A percentile compares a stretch with the other conserved stretches of the same genome.
These are phyloP conservation scores for Pleurotus tuoliensis DNA, from an alignment of 768 basidiomycete genomes.

Conservation along the genomic window DNA sequence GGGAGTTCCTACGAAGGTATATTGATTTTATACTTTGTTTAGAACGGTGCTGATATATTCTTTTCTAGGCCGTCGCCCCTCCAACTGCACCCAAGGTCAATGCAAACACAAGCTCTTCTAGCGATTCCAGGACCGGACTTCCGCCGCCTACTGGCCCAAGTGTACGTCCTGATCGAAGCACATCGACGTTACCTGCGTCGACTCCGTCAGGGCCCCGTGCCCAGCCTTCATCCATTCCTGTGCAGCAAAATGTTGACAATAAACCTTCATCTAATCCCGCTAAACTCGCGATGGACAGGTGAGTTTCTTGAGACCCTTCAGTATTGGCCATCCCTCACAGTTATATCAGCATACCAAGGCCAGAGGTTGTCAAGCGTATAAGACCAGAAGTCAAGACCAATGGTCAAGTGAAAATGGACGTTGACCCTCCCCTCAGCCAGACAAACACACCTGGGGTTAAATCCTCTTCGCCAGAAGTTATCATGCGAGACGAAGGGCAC, in stretches of 20 bases:
- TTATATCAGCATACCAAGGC: constrained; percentile 60
- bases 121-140: constrained; percentile 25
- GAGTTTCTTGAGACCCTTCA: constrained; percentile 12
- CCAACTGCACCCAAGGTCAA: not conserved
- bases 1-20: constrained; percentile 19
- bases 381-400: constrained; percentile 34
- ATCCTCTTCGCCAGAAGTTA: not conserved
- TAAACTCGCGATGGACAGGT: constrained; percentile 70
- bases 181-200: constrained; percentile 26
- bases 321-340: not conserved
- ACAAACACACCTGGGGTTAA: not conserved
- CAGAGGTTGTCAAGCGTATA: constrained; percentile 73
- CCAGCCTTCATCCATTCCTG: constrained; percentile 33
- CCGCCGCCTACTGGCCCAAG: constrained; percentile 37
- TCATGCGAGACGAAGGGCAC: not conserved
- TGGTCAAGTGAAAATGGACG: constrained; percentile 28
- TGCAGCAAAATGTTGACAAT: constrained; percentile 32
- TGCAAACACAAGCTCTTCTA: not conserved
- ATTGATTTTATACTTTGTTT: not conserved
- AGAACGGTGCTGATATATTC: not conserved
- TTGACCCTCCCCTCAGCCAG: constrained; percentile 11
- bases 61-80: not conserved
- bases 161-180: constrained; percentile 35
- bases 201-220: constrained; percentile 36
- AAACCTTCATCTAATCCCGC: constrained; percentile 32